Evolutionary conservation across 257 asterid genomes (phyloP).

Genomic region (Voacanga thouarsii): DNA sequence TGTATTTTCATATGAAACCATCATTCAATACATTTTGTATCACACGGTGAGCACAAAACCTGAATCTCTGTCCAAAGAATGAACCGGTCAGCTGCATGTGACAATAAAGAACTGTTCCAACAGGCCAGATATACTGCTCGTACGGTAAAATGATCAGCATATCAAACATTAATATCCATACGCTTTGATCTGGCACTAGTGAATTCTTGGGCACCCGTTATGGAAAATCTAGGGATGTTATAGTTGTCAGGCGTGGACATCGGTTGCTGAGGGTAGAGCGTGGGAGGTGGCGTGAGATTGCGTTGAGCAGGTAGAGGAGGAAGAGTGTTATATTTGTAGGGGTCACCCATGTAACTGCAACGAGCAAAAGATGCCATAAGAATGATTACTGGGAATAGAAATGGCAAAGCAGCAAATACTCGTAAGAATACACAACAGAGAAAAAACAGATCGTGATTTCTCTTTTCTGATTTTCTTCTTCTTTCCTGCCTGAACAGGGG

Average conservation of each 20-base stretch:
- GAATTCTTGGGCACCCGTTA: conserved; percentile 42
- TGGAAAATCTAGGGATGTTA: conserved; percentile 62
- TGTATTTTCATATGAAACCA: neutral
- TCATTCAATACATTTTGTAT: neutral
- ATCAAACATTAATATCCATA: conserved; percentile 71
- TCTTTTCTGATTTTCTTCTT: neutral
- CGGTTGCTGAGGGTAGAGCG: conserved; percentile 97
- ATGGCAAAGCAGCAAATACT: neutral
- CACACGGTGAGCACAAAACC: conserved; percentile 4
- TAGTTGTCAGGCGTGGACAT: conserved; percentile 84
- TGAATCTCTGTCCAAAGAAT: conserved; percentile 9
- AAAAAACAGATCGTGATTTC: neutral
- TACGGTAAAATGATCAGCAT: conserved; percentile 1
- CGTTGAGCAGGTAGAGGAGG: conserved; percentile 97
- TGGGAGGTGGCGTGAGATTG: conserved; percentile 93
- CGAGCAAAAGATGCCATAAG: conserved; percentile 3
- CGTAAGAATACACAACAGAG: neutral
- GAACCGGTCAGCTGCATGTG: conserved; percentile 5
- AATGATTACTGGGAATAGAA: neutral
- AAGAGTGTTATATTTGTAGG: conserved; percentile 65
- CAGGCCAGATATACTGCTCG: conserved; percentile 5
- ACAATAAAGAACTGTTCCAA: neutral
- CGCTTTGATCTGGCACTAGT: conserved; percentile 63
- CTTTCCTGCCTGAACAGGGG: neutral
- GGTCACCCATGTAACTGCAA: conserved; percentile 54